These are phyloP conservation scores for Nicotiana tabacum DNA, from an alignment of 257 asterid species.

Conservation along the genomic window DNA sequence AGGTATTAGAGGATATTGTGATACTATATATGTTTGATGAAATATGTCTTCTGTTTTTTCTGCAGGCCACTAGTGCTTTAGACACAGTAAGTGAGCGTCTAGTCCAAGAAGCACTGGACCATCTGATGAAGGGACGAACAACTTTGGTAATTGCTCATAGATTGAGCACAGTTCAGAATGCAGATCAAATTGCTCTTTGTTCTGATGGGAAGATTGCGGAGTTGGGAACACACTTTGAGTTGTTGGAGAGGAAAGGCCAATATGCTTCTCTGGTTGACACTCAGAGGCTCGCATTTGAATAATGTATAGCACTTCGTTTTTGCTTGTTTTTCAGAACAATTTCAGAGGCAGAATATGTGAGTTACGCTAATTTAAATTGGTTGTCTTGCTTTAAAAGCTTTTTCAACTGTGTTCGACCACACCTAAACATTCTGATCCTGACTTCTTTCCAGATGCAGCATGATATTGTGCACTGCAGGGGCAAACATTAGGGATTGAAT, in stretches of 20 bases:
- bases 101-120: constrained; percentile 87
- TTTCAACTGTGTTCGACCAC: neutral
- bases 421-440: neutral
- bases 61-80: constrained; percentile 94
- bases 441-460: neutral
- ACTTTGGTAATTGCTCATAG: constrained; percentile 97
- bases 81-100: constrained; percentile 88
- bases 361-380: neutral
- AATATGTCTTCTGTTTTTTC: neutral
- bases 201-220: constrained; percentile 82
- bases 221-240: constrained; percentile 80
- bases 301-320: constrained; percentile 13
- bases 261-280: constrained; percentile 86
- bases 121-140: constrained; percentile 91
- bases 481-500: neutral
- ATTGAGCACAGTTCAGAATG: constrained; percentile 90
- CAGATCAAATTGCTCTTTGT: constrained; percentile 73
- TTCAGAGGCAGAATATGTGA: neutral
- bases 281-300: constrained; percentile 92
- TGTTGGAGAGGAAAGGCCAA: constrained; percentile 60
- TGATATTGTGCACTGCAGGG: constrained; percentile 5
- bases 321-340: neutral
- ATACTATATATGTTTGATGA: constrained; percentile 8
- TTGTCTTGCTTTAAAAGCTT: neutral
- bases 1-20: neutral